These are phyloP conservation scores for Backusella liffmaniae DNA, from an alignment of 192 early-diverging fungal genomes.

Conservation along the genomic window DNA sequence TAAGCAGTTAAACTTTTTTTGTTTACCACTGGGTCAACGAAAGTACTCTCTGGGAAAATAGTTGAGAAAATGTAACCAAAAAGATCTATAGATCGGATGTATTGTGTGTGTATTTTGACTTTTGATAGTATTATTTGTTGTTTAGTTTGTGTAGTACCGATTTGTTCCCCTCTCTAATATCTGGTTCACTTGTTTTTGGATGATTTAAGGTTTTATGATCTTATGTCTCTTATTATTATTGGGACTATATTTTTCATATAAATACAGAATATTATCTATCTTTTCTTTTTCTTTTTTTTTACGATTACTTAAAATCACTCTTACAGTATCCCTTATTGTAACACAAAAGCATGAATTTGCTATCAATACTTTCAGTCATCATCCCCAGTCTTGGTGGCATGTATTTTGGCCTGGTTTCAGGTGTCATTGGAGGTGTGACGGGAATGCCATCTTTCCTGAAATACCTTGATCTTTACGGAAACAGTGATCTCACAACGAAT, in stretches of 20 bases:
- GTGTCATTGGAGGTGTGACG: neutral
- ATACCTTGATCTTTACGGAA: neutral
- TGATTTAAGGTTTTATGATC: neutral
- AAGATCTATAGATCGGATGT: neutral
- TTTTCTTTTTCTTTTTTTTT: neutral
- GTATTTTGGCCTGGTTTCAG: neutral
- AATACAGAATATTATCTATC: neutral
- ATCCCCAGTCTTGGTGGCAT: slow-evolving; percentile 3
- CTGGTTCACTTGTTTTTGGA: neutral
- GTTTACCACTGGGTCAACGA: neutral
- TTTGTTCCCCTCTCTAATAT: neutral
- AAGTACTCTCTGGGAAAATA: neutral
- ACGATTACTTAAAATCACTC: neutral
- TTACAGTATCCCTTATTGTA: neutral
- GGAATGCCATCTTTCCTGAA: neutral
- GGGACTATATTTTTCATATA: neutral
- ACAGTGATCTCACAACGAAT: neutral
- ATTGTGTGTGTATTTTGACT: neutral
- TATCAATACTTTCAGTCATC: neutral
- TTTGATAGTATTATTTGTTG: neutral
- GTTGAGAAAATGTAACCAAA: neutral
- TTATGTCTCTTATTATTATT: neutral
- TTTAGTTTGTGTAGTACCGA: neutral
- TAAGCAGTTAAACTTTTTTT: neutral
- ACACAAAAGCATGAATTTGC: slow-evolving; percentile 5